Percentiles rank a stretch among this genome's conserved stretches.
Evolutionary conservation across 495 filamentous ascomycete species (phyloP).

Genomic region (Hyaloscypha hepaticicola): DNA sequence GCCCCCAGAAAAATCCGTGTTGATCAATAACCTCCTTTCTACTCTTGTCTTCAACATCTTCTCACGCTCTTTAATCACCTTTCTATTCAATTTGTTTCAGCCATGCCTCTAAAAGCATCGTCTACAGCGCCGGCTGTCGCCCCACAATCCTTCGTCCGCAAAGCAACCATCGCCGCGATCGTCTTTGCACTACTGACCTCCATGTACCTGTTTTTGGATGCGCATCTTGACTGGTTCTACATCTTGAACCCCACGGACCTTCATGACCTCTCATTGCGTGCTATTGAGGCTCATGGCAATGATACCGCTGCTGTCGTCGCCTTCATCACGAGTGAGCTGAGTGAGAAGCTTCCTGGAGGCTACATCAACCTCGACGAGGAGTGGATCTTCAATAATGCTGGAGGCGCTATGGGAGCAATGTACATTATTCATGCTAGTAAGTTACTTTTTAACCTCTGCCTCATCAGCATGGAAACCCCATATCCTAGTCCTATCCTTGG

Average conservation of each 20-base stretch:
- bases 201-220: constrained; percentile 62
- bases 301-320: constrained; percentile 67
- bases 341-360: constrained; percentile 40
- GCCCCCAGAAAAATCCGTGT: background rate
- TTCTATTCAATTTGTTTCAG: background rate
- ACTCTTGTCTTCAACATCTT: background rate
- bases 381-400: constrained; percentile 78
- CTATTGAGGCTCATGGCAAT: constrained; percentile 66
- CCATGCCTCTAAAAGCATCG: background rate
- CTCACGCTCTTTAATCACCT: background rate
- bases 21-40: constrained; percentile 7
- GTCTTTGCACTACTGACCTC: constrained; percentile 59
- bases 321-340: constrained; percentile 60
- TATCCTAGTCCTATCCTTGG: constrained; percentile 6
- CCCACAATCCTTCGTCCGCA: background rate
- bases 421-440: constrained; percentile 81
- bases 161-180: constrained; percentile 57
- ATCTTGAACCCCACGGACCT: constrained; percentile 69
- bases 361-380: constrained; percentile 60
- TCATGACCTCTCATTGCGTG: constrained; percentile 63
- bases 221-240: constrained; percentile 71
- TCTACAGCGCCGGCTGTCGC: background rate
- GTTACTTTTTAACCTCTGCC: constrained; percentile 31
- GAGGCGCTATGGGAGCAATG: constrained; percentile 87
- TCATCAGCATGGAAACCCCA: background rate